Conservation (phyloP, 192 early-diverging fungal genomes). For the Coemansia pectinata region DNA sequence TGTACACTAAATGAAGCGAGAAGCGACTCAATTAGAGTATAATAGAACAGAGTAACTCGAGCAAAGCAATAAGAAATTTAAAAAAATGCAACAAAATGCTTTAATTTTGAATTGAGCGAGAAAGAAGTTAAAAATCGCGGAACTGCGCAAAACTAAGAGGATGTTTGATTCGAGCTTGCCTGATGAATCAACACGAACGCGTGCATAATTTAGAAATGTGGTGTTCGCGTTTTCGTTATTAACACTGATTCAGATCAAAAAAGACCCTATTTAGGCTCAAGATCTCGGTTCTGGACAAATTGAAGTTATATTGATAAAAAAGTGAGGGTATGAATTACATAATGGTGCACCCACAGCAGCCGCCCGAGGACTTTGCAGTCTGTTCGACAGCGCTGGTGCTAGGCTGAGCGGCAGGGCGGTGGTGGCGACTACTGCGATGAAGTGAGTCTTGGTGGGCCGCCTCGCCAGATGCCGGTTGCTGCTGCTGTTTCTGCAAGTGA, state of each 20-base stretch:
- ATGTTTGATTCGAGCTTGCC: too few species aligned
- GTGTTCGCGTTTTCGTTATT: not conserved
- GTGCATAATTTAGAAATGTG: too few species aligned
- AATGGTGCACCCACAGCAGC: slow-evolving; percentile 3
- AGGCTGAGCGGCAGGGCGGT: slow-evolving; percentile 6
- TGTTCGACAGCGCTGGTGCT: not conserved
- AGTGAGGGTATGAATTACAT: slow-evolving; percentile 23
- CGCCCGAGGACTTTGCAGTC: slow-evolving; percentile 5
- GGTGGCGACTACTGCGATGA: slow-evolving; percentile 2
- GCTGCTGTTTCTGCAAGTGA: not conserved
- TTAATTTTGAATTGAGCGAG: not conserved
- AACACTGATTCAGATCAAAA: too few species aligned
- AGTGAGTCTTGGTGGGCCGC: not conserved
- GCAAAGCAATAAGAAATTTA: not conserved
- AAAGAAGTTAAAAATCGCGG: not conserved
- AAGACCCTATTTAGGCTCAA: too few species aligned
- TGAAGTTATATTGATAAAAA: not conserved
- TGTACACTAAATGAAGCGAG: not conserved
- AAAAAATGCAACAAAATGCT: not conserved
- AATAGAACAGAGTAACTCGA: not conserved
- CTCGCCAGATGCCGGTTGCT: not conserved
- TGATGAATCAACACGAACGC: too few species aligned
- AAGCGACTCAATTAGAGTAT: not conserved
- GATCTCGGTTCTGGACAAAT: not conserved
- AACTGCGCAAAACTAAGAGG: not conserved